Base-by-base conservation (phyloP, 2,329 filamentous ascomycete species). In the Cladobotryum protrusum region DNA sequence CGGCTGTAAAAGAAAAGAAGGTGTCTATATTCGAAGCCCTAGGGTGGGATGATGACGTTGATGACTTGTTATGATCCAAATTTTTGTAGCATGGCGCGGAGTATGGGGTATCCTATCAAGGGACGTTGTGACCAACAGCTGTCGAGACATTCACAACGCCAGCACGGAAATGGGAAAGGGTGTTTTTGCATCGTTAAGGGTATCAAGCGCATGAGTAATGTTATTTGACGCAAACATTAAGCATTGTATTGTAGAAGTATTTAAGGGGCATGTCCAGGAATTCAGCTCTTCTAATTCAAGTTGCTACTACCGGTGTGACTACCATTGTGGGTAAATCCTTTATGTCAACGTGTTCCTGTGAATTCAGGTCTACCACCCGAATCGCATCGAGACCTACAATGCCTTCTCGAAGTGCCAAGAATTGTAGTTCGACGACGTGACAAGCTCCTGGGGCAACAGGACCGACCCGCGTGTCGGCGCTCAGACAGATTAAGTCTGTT, bases 281-380 rank as follows among this genome's bases (percentile, higher is more conserved):
- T 8, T 29, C 11, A 13, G 11, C 8, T 29, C 13, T 43, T 15
- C 8, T 32, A n/a, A 34, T 34, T 62, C 34, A 63, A 52, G 59
- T 59, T 17, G 56, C 60, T 15, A 57, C 57, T 15, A 57, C 57
- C 18, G 65, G 63, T 52, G 72, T 67, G 14, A 85, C 75, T 47
- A 89, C 68, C 58, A 89, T 80, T 41, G 78, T 82, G 0, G 88
- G 88, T 55, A 93, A 63, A 54, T 92, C 85, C 53, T 80, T 77
- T 48, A 91, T 82, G 65, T 92, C 87, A 3, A 88, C 83, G 61
- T 87, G 85, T 68, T 91, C 86, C 60, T 88, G 83, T 33, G 81
- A 86, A 18, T 74, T 79, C 52, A 92, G 63, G 64, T 93, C 88
- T 3, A 91, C 75, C 1, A 92, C 79, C 45, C 86, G 74, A 17